Percentiles rank a stretch among this genome's conserved stretches.
phyloP scores from a whole-genome alignment of 257 asterid species.

The Ajuga chamaepitys region DNA sequence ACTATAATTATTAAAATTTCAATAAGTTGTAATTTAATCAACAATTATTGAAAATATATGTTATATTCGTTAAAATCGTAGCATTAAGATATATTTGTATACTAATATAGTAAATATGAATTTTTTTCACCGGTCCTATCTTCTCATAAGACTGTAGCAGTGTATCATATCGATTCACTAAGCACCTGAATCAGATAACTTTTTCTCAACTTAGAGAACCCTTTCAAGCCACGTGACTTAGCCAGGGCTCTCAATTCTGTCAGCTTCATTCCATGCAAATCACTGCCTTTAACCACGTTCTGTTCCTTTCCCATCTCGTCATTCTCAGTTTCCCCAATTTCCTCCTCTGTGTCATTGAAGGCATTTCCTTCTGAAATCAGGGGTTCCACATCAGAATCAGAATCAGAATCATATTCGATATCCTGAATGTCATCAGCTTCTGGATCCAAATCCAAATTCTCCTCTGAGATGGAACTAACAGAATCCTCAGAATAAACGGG shows the following conservation, averaged over 20 bases:
- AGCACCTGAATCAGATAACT: conserved; percentile 42
- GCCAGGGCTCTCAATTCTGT: conserved; percentile 59
- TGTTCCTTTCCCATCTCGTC: conserved; percentile 17
- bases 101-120: no score
- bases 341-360: conserved; percentile 37
- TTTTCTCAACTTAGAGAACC: conserved; percentile 65
- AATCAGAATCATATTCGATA: conserved; percentile 30
- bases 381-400: conserved; percentile 33
- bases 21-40: no score
- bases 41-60: no score
- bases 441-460: conserved; percentile 15
- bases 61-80: no score
- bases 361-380: conserved; percentile 25
- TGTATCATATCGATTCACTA: conserved; percentile 8
- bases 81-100: no score
- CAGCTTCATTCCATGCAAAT: conserved; percentile 45
- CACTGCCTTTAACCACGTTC: background rate
- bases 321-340: conserved; percentile 24
- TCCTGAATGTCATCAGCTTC: conserved; percentile 25
- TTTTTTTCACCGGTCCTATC: no score
- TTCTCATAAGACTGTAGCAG: background rate
- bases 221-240: conserved; percentile 64
- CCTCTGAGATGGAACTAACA: conserved; percentile 19
- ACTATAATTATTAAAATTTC: no score
- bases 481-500: conserved; percentile 32